Conservation (phyloP, 768 basidiomycete species). For the Cystobasidium tubakii region DNA sequence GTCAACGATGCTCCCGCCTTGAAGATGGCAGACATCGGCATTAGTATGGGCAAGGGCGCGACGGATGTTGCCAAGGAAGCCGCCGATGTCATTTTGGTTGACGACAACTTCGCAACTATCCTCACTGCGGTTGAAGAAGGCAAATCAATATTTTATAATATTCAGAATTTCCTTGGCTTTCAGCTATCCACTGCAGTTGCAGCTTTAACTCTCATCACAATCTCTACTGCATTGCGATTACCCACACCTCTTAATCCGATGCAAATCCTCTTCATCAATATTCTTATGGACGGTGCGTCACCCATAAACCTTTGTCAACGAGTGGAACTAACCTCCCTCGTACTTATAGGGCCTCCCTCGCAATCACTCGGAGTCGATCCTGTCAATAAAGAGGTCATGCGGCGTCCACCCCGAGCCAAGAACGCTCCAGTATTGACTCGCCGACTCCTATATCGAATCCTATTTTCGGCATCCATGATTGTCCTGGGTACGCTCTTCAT, state of each 20-base stretch:
- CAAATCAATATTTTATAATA: constrained; percentile 97
- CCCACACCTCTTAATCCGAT: constrained; percentile 92
- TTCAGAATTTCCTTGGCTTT: constrained; percentile 95
- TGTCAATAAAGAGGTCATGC: constrained; percentile 87
- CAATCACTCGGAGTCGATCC: constrained; percentile 96
- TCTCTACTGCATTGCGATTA: constrained; percentile 81
- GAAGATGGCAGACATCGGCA: constrained; percentile 95
- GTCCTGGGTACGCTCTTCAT: constrained; percentile 81
- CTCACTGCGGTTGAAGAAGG: constrained; percentile 65
- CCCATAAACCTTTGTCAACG: background rate
- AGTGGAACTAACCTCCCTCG: too few species aligned
- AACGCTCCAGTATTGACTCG: constrained; percentile 77
- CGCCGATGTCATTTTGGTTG: constrained; percentile 91
- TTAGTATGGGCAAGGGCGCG: constrained; percentile 97
- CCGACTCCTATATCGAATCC: constrained; percentile 67
- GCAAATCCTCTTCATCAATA: constrained; percentile 99
- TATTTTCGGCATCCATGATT: constrained; percentile 91
- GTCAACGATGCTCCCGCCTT: constrained; percentile 87
- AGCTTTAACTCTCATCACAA: constrained; percentile 85
- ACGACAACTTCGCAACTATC: constrained; percentile 94
- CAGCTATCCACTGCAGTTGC: constrained; percentile 97
- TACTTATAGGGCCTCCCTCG: constrained; percentile 76
- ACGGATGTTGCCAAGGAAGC: constrained; percentile 98
- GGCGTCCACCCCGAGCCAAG: constrained; percentile 83
- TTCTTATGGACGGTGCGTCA: constrained; percentile 84